phyloP scores from a whole-genome alignment of 2,329 filamentous ascomycete species.

The Xylariomycetidae sp. region DNA sequence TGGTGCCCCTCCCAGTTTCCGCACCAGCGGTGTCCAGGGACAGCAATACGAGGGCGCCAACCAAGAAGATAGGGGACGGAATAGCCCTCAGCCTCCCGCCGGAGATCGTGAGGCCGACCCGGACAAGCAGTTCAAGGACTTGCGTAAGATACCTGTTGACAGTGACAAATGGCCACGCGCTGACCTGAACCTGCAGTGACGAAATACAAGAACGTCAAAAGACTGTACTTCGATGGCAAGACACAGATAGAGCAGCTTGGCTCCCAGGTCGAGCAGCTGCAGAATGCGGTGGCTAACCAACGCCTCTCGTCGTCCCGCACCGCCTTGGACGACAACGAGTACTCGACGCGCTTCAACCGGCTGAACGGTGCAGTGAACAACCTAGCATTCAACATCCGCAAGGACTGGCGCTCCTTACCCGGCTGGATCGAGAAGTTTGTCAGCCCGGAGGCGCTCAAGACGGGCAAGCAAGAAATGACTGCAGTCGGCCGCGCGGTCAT shows the following conservation, averaged over 20 bases:
- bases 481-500: constrained; percentile 86
- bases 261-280: constrained; percentile 83
- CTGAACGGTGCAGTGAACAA: constrained; percentile 93
- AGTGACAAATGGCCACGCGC: constrained; percentile 6
- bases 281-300: constrained; percentile 96
- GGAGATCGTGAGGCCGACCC: constrained; percentile 38
- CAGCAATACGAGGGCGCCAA: constrained; percentile 38
- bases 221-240: constrained; percentile 94
- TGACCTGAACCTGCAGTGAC: constrained; percentile 55
- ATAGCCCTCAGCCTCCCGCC: constrained; percentile 49
- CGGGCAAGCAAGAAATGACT: constrained; percentile 96
- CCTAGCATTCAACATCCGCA: constrained; percentile 90
- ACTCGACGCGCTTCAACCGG: constrained; percentile 79
- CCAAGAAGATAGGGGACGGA: constrained; percentile 42
- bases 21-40: constrained; percentile 32
- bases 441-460: constrained; percentile 77
- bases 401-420: constrained; percentile 82
- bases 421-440: constrained; percentile 73
- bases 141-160: constrained; percentile 36
- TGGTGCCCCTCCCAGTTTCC: constrained; percentile 32
- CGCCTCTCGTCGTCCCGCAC: constrained; percentile 91
- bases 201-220: constrained; percentile 98
- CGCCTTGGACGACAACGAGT: constrained; percentile 92
- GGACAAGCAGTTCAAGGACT: constrained; percentile 52
- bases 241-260: constrained; percentile 84